These are phyloP conservation scores for Diplodia corticola DNA, from an alignment of 2,329 filamentous ascomycete species.

Conservation along the genomic window DNA sequence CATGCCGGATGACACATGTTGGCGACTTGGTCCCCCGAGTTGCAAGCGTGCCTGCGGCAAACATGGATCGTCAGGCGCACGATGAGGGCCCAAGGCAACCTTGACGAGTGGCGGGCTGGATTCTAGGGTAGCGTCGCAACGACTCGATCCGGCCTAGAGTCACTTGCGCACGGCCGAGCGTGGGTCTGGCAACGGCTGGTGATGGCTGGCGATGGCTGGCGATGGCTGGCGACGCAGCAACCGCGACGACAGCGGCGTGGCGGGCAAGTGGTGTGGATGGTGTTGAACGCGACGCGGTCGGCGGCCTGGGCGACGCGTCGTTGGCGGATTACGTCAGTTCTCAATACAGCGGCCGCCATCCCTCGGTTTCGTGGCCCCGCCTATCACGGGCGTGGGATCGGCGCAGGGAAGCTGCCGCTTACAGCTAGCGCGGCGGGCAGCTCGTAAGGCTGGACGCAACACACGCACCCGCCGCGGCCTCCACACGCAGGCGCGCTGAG, in stretches of 20 bases:
- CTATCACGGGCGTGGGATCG: not conserved
- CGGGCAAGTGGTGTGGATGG: not conserved
- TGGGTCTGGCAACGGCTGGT: not conserved
- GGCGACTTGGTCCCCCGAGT: not conserved
- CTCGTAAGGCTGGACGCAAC: slow-evolving; percentile 13
- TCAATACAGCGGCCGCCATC: no score
- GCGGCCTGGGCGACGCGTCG: not conserved
- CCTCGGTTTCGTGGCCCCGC: no score
- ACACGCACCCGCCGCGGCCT: slow-evolving; percentile 3
- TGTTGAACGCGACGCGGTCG: not conserved
- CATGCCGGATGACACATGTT: not conserved
- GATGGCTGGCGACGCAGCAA: not conserved
- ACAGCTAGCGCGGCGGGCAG: not conserved
- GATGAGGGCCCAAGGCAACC: not conserved
- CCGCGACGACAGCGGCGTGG: not conserved
- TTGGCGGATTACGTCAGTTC: no score
- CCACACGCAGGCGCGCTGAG: slow-evolving; percentile 3
- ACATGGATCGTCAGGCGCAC: not conserved
- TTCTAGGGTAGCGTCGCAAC: not conserved
- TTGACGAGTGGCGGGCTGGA: not conserved
- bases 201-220: not conserved
- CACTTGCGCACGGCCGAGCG: not conserved
- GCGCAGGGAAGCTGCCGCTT: not conserved
- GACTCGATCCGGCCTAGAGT: not conserved
- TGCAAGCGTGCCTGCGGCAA: not conserved